phyloP scores from a whole-genome alignment of 768 basidiomycete species.

The Lactarius pseudohatsudake region DNA sequence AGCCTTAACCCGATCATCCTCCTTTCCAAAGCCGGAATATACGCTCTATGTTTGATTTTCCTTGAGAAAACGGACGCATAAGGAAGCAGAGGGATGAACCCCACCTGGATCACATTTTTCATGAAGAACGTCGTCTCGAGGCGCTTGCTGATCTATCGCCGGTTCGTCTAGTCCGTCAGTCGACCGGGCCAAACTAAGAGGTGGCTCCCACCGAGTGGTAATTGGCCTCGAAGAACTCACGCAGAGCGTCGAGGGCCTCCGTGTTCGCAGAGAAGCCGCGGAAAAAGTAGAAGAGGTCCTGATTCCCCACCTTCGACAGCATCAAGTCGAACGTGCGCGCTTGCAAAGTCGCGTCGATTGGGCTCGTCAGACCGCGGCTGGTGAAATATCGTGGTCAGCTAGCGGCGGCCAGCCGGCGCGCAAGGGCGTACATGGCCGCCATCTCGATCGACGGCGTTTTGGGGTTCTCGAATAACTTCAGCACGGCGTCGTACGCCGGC shows the following conservation, averaged over 20 bases:
- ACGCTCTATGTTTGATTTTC: not conserved
- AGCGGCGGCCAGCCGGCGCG: not conserved
- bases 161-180: not conserved
- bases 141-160: constrained; percentile 17
- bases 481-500: constrained; percentile 71
- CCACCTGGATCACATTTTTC: constrained; percentile 18
- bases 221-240: constrained; percentile 66
- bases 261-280: constrained; percentile 57
- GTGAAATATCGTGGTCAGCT: constrained; percentile 8
- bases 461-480: constrained; percentile 67
- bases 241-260: constrained; percentile 51
- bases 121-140: constrained; percentile 24
- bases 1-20: constrained; percentile 18
- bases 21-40: constrained; percentile 13
- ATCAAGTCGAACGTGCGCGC: constrained; percentile 65
- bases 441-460: constrained; percentile 71
- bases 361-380: constrained; percentile 64
- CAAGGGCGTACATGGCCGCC: constrained; percentile 57
- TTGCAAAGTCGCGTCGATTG: constrained; percentile 56
- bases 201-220: constrained; percentile 56
- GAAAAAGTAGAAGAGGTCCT: constrained; percentile 68
- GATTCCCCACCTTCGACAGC: constrained; percentile 49
- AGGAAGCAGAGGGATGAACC: not conserved
- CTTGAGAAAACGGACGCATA: not conserved
- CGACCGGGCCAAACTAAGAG: not conserved